phyloP scores from a whole-genome alignment of 1,284 basidiomycete genomes.

The Baeospora myosura region DNA sequence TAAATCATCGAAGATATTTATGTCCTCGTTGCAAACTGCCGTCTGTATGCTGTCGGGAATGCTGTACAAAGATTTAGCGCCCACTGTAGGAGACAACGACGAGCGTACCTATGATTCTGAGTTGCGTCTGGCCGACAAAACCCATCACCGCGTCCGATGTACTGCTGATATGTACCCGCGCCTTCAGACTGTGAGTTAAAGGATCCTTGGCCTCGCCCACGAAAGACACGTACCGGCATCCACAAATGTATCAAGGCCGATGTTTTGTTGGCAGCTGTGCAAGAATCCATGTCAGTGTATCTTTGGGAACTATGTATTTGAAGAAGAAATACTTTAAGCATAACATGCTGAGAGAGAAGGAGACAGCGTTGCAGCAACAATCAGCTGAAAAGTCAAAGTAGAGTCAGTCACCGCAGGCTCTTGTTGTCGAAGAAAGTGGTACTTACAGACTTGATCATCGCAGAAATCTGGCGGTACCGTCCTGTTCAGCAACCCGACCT shows the following conservation, averaged over 20 bases:
- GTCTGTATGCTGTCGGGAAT: constrained; percentile 16
- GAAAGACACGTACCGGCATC: too few species aligned
- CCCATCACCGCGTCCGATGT: constrained; percentile 7
- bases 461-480: constrained; percentile 23
- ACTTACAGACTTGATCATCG: constrained; percentile 19
- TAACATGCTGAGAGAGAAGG: constrained; percentile 24
- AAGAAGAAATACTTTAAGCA: constrained; percentile 21
- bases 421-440: background rate
- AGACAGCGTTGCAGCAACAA: constrained; percentile 24
- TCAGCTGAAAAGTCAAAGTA: constrained; percentile 10
- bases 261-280: too few species aligned
- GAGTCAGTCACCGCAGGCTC: background rate
- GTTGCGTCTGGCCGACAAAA: too few species aligned
- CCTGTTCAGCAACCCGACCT: constrained; percentile 15
- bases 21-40: constrained; percentile 16
- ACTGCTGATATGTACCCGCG: constrained; percentile 8
- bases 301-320: background rate
- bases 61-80: constrained; percentile 3
- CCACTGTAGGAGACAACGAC: background rate
- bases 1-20: constrained; percentile 17
- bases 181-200: constrained; percentile 3
- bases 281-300: too few species aligned
- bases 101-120: constrained; percentile 16
- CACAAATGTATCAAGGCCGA: too few species aligned
- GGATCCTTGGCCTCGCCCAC: too few species aligned